Conservation (phyloP, 495 filamentous ascomycete species). For the Hypoxylon intermedium region DNA sequence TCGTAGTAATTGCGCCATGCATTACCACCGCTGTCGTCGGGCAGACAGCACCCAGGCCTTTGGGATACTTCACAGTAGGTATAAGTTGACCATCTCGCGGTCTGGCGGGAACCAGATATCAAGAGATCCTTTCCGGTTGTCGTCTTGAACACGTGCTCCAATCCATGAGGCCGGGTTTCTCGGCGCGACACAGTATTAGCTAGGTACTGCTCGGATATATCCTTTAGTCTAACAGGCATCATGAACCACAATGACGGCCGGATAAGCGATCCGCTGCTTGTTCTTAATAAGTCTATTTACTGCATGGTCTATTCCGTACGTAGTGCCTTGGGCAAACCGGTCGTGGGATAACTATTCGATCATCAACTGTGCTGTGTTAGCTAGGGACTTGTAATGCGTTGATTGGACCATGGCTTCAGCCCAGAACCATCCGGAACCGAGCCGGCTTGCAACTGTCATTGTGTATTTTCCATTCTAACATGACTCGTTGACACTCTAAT, state of each 20-base stretch:
- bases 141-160: constrained; percentile 24
- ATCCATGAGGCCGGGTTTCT: constrained; percentile 27
- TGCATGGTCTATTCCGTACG: too few relatives aligned
- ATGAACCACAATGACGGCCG: constrained; percentile 2
- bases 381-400: constrained; percentile 30
- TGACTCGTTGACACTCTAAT: constrained; percentile 13
- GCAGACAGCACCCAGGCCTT: neutral
- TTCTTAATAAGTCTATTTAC: too few relatives aligned
- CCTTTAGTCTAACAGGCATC: neutral
- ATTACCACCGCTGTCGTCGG: constrained; percentile 6
- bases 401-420: constrained; percentile 23
- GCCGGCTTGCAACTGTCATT: constrained; percentile 6
- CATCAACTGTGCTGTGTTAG: neutral
- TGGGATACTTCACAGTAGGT: constrained; percentile 11
- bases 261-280: too few relatives aligned
- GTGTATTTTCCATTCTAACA: neutral
- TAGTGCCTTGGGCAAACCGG: too few relatives aligned
- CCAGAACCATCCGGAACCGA: constrained; percentile 13
- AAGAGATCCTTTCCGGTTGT: neutral
- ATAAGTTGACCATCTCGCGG: constrained; percentile 4
- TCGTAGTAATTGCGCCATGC: constrained; percentile 32
- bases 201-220: constrained; percentile 8
- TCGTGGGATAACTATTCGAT: too few relatives aligned
- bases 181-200: constrained; percentile 13
- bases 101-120: constrained; percentile 22